A percentile compares a stretch with the other conserved stretches of the same genome.
Conservation (phyloP, 495 filamentous ascomycete species). For the Jackrogersella multiformis region DNA sequence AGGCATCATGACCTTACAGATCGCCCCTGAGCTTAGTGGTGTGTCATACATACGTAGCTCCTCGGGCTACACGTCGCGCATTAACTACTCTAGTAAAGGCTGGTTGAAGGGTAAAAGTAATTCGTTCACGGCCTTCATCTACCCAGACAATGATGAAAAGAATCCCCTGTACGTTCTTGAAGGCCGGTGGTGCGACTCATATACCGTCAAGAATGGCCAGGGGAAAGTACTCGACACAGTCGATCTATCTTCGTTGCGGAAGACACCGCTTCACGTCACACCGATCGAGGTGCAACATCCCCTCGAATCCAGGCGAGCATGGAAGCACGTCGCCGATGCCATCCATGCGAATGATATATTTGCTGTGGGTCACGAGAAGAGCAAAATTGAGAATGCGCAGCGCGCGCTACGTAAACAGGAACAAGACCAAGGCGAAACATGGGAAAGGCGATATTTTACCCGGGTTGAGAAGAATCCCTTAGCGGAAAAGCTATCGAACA, state of each 20-base stretch:
- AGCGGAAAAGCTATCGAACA: conserved; percentile 29
- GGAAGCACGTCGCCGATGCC: conserved; percentile 75
- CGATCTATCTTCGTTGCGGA: conserved; percentile 64
- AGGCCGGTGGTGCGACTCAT: conserved; percentile 80
- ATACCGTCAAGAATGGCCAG: conserved; percentile 71
- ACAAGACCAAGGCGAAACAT: conserved; percentile 72
- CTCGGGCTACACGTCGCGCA: conserved; percentile 77
- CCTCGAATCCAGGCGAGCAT: conserved; percentile 79
- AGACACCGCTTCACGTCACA: conserved; percentile 71
- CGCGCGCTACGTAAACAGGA: conserved; percentile 77
- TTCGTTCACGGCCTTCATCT: conserved; percentile 73
- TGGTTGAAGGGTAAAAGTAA: conserved; percentile 89
- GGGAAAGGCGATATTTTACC: conserved; percentile 78
- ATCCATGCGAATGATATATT: conserved; percentile 80
- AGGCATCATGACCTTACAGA: conserved; percentile 79
- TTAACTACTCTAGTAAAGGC: conserved; percentile 82
- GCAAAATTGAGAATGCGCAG: conserved; percentile 81
- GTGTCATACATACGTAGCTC: conserved; percentile 76
- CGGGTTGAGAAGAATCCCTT: conserved; percentile 28
- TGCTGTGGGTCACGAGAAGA: conserved; percentile 72
- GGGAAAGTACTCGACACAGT: conserved; percentile 65
- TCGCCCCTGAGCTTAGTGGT: conserved; percentile 81
- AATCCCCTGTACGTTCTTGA: conserved; percentile 76
- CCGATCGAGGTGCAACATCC: conserved; percentile 78
- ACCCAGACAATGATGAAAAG: conserved; percentile 72